Conservation (phyloP, 179 eudicot genomes). For the Beta macrorhiza region DNA sequence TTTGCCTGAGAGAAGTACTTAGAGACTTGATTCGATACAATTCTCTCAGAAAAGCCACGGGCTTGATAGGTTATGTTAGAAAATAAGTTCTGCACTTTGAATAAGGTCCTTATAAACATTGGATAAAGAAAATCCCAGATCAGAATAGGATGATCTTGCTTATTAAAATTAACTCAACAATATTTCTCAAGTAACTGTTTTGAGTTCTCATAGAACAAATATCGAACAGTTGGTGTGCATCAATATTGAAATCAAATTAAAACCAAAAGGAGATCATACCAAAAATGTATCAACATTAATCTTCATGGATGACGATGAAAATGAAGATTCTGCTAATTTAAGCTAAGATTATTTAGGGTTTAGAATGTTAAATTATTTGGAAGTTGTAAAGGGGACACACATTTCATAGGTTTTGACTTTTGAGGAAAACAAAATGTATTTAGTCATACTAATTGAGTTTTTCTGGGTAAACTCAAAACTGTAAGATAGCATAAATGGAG, state of each 20-base stretch:
- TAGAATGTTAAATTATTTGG: not conserved
- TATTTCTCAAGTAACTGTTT: not conserved
- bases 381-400: not conserved
- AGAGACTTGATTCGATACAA: constrained; percentile 43
- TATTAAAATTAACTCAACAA: not conserved
- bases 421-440: not conserved
- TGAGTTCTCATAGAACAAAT: constrained; percentile 25
- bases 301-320: not conserved
- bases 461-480: not conserved
- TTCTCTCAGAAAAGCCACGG: constrained; percentile 39
- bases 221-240: constrained; percentile 58
- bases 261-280: not conserved
- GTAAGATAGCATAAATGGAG: not conserved
- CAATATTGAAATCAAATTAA: not conserved
- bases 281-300: not conserved
- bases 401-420: not conserved
- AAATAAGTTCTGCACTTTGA: constrained; percentile 22
- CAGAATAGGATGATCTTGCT: not conserved
- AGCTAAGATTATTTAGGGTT: not conserved
- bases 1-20: constrained; percentile 71
- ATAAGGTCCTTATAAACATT: constrained; percentile 29
- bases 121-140: not conserved
- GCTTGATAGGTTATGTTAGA: constrained; percentile 29
- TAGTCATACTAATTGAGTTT: not conserved
- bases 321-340: not conserved